Conservation (phyloP, 768 basidiomycete species). For the Rickenella mellea region DNA sequence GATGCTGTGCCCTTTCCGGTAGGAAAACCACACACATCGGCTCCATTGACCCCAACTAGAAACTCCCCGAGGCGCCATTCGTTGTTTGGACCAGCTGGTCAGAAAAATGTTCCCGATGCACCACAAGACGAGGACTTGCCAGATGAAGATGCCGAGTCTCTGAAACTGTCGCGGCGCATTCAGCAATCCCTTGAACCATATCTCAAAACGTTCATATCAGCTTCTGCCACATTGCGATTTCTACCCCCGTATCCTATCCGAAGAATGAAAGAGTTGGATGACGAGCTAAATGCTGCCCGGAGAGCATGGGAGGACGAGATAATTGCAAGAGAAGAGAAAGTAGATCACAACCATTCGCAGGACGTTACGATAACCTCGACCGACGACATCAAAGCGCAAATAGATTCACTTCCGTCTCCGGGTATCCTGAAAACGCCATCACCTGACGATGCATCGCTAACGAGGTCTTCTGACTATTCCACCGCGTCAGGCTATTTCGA, state of each 20-base stretch:
- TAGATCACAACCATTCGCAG: constrained; percentile 30
- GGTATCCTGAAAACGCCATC: constrained; percentile 30
- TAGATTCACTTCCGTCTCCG: constrained; percentile 40
- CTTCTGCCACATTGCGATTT: constrained; percentile 86
- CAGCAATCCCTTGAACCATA: constrained; percentile 80
- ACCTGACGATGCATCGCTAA: constrained; percentile 14
- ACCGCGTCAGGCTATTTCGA: constrained; percentile 35
- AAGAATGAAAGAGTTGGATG: constrained; percentile 83
- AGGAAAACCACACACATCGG: not conserved
- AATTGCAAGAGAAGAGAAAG: constrained; percentile 63
- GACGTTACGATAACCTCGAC: constrained; percentile 30
- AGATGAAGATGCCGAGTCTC: constrained; percentile 63
- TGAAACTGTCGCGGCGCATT: constrained; percentile 66
- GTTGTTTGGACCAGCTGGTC: not conserved
- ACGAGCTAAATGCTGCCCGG: constrained; percentile 59
- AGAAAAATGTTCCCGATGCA: constrained; percentile 13
- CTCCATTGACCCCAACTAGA: constrained; percentile 1
- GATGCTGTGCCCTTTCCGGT: constrained; percentile 46
- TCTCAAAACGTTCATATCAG: constrained; percentile 79
- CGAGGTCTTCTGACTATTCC: constrained; percentile 15
- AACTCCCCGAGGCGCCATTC: constrained; percentile 4
- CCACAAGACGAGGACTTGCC: constrained; percentile 31
- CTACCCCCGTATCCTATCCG: constrained; percentile 84
- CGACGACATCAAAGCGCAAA: constrained; percentile 57
- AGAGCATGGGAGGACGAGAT: constrained; percentile 84